Evolutionary conservation across 306 rosid species (phyloP), one percentile per base, ranked within the genome.

Genomic region (Pterocarpus macrocarpus): DNA sequence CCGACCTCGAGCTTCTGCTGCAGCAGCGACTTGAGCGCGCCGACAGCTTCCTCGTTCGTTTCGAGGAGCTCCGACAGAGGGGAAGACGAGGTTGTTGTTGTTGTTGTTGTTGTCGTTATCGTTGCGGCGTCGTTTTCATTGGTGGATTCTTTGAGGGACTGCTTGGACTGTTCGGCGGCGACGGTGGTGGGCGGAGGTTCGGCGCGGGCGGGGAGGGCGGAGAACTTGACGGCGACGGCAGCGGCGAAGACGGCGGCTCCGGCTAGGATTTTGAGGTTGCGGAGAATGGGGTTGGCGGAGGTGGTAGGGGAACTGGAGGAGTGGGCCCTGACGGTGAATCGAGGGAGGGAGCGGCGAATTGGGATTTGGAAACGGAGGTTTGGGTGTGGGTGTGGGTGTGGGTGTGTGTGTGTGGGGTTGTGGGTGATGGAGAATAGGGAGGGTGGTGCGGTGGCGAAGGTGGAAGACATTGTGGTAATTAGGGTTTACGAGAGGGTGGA

Each of bases 1-100:
- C 97, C 89, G 33, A 69, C 82, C 72, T 93, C 97, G 14, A 95
- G 95, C 86, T 93, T 93, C 76, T 89, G 86, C 84, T 93, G 94
- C 50, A 95, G 86, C 1, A 95, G 91, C 2, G 97, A 90, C 71
- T 87, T 93, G 38, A 95, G 86, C 2, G 95, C 89, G 8, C 81
- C 89, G 11, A 87, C 71, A 62, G 97, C 94, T 64, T 88, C 94
- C 1, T 86, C 68, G 70, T 86, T 91, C 5, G 91, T 82, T 36
- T 82, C 95, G 39, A 95, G 88, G 69, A 90, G 70, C 7, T 88
- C 92, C 11, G 94, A 81, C 16, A 89, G 63, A 1, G 94, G 92
- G 10, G 94, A 87, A 8, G 84, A 81, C 2, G 61, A 16, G 1
- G 61, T n/a, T 15, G 28, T 2, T n/a, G 30, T 15, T n/a, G 61